Evolutionary conservation across 371 early-diverging fungal genomes (phyloP), one percentile per base, ranked within the genome.

Genomic region (Rhizomucor pusillus): DNA sequence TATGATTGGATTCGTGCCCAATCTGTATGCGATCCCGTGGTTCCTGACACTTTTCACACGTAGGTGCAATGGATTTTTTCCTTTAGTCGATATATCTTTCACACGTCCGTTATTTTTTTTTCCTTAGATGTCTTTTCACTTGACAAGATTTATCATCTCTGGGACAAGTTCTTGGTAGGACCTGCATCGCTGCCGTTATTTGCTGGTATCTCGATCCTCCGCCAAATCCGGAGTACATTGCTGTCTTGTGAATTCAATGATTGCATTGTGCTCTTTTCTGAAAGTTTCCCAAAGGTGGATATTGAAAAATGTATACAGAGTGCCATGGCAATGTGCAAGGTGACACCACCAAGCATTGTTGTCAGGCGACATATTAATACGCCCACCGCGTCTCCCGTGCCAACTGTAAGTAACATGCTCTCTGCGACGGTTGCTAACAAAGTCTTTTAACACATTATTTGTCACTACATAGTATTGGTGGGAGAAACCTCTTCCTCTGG

Each of bases 1-100:
- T 22, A 56, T 58, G 5, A 82, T 91, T 46, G 84, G 84, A 1
- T 84, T 90, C 45, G 65, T 73, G 20, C 90, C 90, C 3, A 85
- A 91, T 23, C 66, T 91, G 6, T 93, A 86, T 57, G 90, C 91
- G 10, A 89, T 93, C 14, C 85, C 90, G 7, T 93, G 92, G 90
- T 86, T 91, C 55, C 75, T 91, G 67, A 91, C 92, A 0, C 61
- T 91, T 14, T 92, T 89, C 63, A 87, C 92, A 1, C 90, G 88
- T 85, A 77, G 77, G 82, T 67, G 12, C 10, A 4, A 3, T 9
- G 6, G 1, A 18, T n/a, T 19, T n/a, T 12, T 22, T 13, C 22
- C n/a, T n/a, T n/a, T n/a, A n/a, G n/a, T n/a, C n/a, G n/a, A n/a
- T n/a, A n/a, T n/a, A n/a, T n/a, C n/a, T n/a, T n/a, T n/a, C n/a